These are phyloP conservation scores for Colletotrichum scovillei DNA, from an alignment of 2,329 filamentous ascomycete genomes.

Conservation along the genomic window DNA sequence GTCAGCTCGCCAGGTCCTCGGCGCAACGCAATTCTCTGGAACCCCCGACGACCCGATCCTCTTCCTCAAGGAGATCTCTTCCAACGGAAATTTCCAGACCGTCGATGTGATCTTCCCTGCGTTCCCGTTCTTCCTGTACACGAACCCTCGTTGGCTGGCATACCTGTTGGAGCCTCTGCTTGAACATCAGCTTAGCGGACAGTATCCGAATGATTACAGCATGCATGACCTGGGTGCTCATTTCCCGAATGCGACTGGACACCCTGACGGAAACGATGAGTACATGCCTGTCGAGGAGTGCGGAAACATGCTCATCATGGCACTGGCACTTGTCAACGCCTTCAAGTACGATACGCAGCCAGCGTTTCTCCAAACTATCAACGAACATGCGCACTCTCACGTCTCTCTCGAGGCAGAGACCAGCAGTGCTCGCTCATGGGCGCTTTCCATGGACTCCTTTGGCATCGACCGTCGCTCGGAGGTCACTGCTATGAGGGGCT, in stretches of 20 bases:
- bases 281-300: slow-evolving; percentile 83
- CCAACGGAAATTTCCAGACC: slow-evolving; percentile 86
- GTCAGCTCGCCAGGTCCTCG: slow-evolving; percentile 83
- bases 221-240: slow-evolving; percentile 81
- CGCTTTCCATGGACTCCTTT: slow-evolving; percentile 40
- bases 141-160: slow-evolving; percentile 82
- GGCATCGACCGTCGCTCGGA: slow-evolving; percentile 73
- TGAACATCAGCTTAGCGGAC: slow-evolving; percentile 83
- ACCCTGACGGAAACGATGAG: slow-evolving; percentile 75
- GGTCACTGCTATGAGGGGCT: slow-evolving; percentile 56
- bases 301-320: slow-evolving; percentile 83
- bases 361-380: slow-evolving; percentile 68
- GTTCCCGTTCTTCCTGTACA: slow-evolving; percentile 89
- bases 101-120: slow-evolving; percentile 90
- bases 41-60: slow-evolving; percentile 78
- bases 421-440: slow-evolving; percentile 50
- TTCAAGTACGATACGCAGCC: slow-evolving; percentile 71
- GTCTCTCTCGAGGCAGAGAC: neutral
- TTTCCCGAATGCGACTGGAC: slow-evolving; percentile 82
- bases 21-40: slow-evolving; percentile 80
- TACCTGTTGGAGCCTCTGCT: slow-evolving; percentile 84
- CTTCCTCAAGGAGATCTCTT: slow-evolving; percentile 88
- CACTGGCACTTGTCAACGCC: slow-evolving; percentile 80
- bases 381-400: slow-evolving; percentile 41
- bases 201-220: slow-evolving; percentile 85